These are phyloP conservation scores for Nothophaeocryptopus gaeumannii DNA, from an alignment of 2,329 filamentous ascomycete species.

Conservation along the genomic window DNA sequence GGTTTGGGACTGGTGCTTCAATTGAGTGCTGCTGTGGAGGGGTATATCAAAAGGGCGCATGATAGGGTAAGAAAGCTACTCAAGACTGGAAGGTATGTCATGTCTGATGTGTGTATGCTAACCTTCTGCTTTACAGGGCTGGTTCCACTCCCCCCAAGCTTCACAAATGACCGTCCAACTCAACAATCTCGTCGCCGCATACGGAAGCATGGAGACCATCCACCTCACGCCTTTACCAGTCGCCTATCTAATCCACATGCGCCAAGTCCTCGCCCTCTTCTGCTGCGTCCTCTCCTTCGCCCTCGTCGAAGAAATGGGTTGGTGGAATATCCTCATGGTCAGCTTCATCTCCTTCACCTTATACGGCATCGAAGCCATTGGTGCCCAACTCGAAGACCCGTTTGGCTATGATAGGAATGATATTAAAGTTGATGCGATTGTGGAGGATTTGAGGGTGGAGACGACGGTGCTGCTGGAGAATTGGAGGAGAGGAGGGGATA, in stretches of 20 bases:
- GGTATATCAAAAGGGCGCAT: conserved; percentile 57
- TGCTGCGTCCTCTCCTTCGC: conserved; percentile 61
- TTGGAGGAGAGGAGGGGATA: conserved; percentile 47
- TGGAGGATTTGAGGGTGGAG: conserved; percentile 59
- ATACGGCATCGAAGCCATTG: conserved; percentile 64
- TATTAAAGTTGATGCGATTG: conserved; percentile 66
- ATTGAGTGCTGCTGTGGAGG: conserved; percentile 58
- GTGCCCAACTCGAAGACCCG: conserved; percentile 62
- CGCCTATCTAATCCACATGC: conserved; percentile 63
- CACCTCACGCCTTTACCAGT: conserved; percentile 63
- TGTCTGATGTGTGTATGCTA: too few species aligned
- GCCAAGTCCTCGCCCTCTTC: conserved; percentile 62
- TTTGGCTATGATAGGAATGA: conserved; percentile 65
- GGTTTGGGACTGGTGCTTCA: conserved; percentile 61
- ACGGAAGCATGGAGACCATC: conserved; percentile 64
- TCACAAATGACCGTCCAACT: conserved; percentile 58
- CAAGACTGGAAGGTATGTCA: too few species aligned
- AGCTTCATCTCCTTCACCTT: conserved; percentile 61
- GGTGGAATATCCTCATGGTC: conserved; percentile 60
- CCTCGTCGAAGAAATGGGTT: conserved; percentile 61
- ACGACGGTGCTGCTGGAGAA: conserved; percentile 57
- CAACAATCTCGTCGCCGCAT: conserved; percentile 56
- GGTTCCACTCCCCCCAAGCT: conserved; percentile 60
- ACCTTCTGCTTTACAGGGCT: too few species aligned
- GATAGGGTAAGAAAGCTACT: too few species aligned